A percentile compares a stretch with the other conserved stretches of the same genome.
phyloP scores from a whole-genome alignment of 768 basidiomycete genomes.

The Nidularia pulvinata region DNA sequence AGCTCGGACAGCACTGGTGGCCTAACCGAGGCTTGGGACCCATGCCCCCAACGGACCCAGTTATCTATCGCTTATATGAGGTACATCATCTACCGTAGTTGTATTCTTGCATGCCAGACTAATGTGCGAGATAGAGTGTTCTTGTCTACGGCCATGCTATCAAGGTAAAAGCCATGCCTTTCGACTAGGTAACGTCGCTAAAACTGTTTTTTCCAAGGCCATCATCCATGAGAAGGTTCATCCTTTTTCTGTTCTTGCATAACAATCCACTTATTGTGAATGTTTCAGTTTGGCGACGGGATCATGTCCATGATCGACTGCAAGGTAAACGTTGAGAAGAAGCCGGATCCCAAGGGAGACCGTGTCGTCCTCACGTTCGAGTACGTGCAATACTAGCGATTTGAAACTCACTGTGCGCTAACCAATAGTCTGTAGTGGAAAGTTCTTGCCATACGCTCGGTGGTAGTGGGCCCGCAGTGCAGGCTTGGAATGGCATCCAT shows the following conservation, averaged over 20 bases:
- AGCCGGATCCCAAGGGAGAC: slow-evolving; percentile 77
- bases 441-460: slow-evolving; percentile 73
- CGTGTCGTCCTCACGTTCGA: slow-evolving; percentile 80
- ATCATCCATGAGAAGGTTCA: slow-evolving; percentile 38
- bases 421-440: slow-evolving; percentile 47
- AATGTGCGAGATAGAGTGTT: slow-evolving; percentile 43
- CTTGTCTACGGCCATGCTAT: slow-evolving; percentile 80
- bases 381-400: slow-evolving; percentile 37
- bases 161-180: slow-evolving; percentile 47
- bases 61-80: slow-evolving; percentile 84
- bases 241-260: not conserved
- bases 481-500: too few species aligned
- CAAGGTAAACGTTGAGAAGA: slow-evolving; percentile 64
- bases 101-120: not conserved
- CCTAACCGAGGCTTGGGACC: slow-evolving; percentile 74
- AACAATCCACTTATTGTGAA: not conserved
- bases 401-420: not conserved
- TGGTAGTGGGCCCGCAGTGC: slow-evolving; percentile 39
- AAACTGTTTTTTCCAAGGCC: not conserved
- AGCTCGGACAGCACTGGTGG: slow-evolving; percentile 69
- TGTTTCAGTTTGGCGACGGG: slow-evolving; percentile 73
- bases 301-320: slow-evolving; percentile 93
- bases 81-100: slow-evolving; percentile 23
- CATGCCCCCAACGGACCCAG: slow-evolving; percentile 74
- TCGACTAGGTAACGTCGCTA: too few species aligned